Conservation (phyloP, 1,284 basidiomycete genomes). For the Pseudozyma thailandica region DNA sequence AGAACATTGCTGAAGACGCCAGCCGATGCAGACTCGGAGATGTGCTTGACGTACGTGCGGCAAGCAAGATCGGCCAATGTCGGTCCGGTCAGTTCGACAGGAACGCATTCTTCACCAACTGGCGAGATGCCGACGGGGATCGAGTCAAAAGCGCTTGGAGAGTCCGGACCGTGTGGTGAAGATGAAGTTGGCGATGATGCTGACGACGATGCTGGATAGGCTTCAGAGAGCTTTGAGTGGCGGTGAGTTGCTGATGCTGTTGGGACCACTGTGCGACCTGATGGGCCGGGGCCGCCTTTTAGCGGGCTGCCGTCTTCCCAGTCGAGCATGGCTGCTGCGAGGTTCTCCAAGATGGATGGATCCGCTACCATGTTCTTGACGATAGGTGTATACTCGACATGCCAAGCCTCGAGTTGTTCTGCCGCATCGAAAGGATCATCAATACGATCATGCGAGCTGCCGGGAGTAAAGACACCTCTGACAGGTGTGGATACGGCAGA, state of each 20-base stretch:
- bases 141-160: conserved; percentile 13
- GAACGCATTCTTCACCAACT: conserved; percentile 59
- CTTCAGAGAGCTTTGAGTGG: conserved; percentile 7
- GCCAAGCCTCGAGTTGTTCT: conserved; percentile 65
- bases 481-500: conserved; percentile 22
- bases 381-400: conserved; percentile 63
- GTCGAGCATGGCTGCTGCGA: conserved; percentile 52
- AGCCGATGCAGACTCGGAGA: conserved; percentile 62
- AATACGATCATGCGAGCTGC: conserved; percentile 34
- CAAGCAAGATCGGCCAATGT: conserved; percentile 41
- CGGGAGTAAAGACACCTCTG: conserved; percentile 37
- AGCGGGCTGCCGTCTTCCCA: conserved; percentile 47
- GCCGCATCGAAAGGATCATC: conserved; percentile 44
- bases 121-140: conserved; percentile 38
- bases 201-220: conserved; percentile 16
- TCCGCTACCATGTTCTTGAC: conserved; percentile 56
- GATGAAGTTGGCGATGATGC: conserved; percentile 26
- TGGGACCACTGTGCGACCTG: conserved; percentile 27
- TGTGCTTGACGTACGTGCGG: conserved; percentile 57
- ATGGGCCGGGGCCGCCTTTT: conserved; percentile 24
- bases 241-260: conserved; percentile 10
- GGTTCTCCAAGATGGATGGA: conserved; percentile 16
- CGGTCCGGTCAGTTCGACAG: conserved; percentile 49
- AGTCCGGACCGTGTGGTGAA: conserved; percentile 18
- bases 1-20: conserved; percentile 62